Evolutionary conservation across 345 rosid species (phyloP).

Genomic region (Brassica incana): DNA sequence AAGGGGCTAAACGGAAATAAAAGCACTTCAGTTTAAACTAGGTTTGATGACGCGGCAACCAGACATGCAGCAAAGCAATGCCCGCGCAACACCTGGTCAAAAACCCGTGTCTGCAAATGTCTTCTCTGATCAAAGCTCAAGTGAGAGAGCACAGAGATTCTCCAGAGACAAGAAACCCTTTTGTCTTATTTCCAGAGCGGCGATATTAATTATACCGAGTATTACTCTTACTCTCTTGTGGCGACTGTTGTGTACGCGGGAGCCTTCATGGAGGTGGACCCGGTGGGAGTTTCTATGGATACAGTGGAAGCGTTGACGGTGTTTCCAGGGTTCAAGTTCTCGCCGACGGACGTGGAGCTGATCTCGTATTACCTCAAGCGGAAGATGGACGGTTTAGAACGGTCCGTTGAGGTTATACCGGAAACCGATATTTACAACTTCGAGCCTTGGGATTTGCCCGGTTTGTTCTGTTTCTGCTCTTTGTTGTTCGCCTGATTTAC

Average conservation of each 20-base stretch:
- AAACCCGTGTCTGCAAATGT: conserved; percentile 6
- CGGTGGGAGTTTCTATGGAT: conserved; percentile 38
- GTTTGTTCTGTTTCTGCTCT: conserved; percentile 32
- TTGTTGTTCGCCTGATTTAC: background rate
- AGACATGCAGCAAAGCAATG: background rate
- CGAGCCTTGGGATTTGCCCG: conserved; percentile 95
- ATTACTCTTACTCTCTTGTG: background rate
- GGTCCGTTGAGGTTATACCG: conserved; percentile 66
- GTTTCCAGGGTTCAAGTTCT: conserved; percentile 82
- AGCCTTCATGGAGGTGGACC: conserved; percentile 18
- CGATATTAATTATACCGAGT: background rate
- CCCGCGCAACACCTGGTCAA: conserved; percentile 8
- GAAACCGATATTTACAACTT: conserved; percentile 62
- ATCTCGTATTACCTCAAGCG: conserved; percentile 71
- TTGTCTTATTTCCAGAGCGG: background rate
- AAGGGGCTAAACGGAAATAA: conserved; percentile 11
- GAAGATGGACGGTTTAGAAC: conserved; percentile 74
- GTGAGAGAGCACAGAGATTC: background rate
- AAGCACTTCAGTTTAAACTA: background rate
- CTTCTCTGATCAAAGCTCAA: background rate
- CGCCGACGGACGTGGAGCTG: conserved; percentile 80
- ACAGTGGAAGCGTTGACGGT: conserved; percentile 60
- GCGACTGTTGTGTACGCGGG: background rate
- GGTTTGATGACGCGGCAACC: conserved; percentile 21
- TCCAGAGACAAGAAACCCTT: background rate